Evolutionary conservation across 2,329 filamentous ascomycete genomes (phyloP), one percentile per base, ranked within the genome.

Genomic region (Lachnellula suecica): DNA sequence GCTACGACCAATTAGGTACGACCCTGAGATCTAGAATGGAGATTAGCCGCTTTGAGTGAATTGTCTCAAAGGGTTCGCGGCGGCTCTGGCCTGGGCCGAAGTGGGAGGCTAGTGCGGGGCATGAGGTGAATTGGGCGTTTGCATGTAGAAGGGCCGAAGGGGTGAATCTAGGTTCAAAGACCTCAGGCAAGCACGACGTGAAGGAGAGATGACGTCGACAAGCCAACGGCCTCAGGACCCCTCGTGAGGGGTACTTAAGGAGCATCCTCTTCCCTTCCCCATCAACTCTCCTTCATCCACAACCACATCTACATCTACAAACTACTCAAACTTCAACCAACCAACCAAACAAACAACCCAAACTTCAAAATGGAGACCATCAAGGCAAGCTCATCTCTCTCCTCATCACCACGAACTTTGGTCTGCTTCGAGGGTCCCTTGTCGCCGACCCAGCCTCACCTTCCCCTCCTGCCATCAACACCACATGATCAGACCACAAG

Each of bases 331-430:
- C n/a, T 43, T 56, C 53, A 62, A 58, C 47, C 53, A 57, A 57
- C 27, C 43, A 54, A 57, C 52, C 22, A 46, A 47, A 58, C 44
- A 48, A 58, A 52, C 38, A 57, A 50, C 51, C 41, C 29, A 52
- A 52, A 48, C 29, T n/a, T 64, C 62, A 66, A 53, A 66, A 70
- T 70, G 68, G 68, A 70, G 53, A 51, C 67, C 55, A 53, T 69
- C 47, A 69, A 69, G 67, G 62, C 58, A 65, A 25, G 56, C 50
- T 34, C 20, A 41, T 24, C 47, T 37, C 37, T 34, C 37, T 17
- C 35, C 10, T 38, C 35, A 20, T 8, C n/a, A n/a, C n/a, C n/a
- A n/a, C n/a, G n/a, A n/a, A n/a, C n/a, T n/a, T n/a, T n/a, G n/a
- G n/a, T n/a, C n/a, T n/a, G n/a, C n/a, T n/a, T 31, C 27, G 27